phyloP scores from a whole-genome alignment of 2,329 filamentous ascomycete genomes.

The Fusarium humuli region DNA sequence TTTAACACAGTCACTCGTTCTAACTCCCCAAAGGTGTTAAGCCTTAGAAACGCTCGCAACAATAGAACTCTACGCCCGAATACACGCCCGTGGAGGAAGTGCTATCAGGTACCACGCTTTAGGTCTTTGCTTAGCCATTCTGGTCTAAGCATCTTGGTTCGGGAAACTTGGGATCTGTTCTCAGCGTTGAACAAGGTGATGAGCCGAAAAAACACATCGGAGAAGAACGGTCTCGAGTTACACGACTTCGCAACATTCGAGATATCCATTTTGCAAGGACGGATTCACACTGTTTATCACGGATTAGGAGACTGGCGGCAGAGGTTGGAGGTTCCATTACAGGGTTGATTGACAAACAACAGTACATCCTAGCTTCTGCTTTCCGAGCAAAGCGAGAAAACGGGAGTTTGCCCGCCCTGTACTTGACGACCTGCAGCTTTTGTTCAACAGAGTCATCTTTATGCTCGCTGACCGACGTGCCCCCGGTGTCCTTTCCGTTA shows the following conservation, averaged over 20 bases:
- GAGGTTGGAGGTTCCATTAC: slow-evolving; percentile 27
- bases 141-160: slow-evolving; percentile 31
- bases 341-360: slow-evolving; percentile 41
- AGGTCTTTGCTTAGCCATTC: slow-evolving; percentile 18
- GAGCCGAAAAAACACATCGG: slow-evolving; percentile 35
- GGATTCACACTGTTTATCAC: slow-evolving; percentile 31
- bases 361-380: slow-evolving; percentile 30
- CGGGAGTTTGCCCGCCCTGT: slow-evolving; percentile 30
- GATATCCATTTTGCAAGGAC: slow-evolving; percentile 32
- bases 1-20: slow-evolving; percentile 35
- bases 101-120: slow-evolving; percentile 18
- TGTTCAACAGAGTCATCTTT: slow-evolving; percentile 39
- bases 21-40: slow-evolving; percentile 13
- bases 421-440: slow-evolving; percentile 37
- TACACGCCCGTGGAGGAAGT: slow-evolving; percentile 12
- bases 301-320: slow-evolving; percentile 28
- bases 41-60: slow-evolving; percentile 11
- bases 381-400: slow-evolving; percentile 27
- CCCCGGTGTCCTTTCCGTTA: slow-evolving; percentile 30
- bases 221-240: slow-evolving; percentile 38
- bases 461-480: slow-evolving; percentile 44
- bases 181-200: slow-evolving; percentile 38
- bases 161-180: slow-evolving; percentile 31
- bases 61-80: slow-evolving; percentile 11
- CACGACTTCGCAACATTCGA: slow-evolving; percentile 38